These are phyloP conservation scores for Gentiana straminea DNA, from an alignment of 257 asterid genomes.

Conservation along the genomic window DNA sequence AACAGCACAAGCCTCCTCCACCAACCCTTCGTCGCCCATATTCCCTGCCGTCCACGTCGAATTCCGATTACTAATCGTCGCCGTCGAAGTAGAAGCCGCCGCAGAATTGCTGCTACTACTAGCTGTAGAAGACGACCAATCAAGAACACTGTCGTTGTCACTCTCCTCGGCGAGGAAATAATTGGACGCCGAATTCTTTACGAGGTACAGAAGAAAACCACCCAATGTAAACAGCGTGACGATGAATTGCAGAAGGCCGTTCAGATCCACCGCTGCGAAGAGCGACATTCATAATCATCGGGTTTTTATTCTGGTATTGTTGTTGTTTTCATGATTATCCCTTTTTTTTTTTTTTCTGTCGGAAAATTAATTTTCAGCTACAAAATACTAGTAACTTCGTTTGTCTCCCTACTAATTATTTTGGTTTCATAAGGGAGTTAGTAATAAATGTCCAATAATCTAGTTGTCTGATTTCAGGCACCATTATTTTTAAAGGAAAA, in stretches of 20 bases:
- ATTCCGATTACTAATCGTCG: background rate
- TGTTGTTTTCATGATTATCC: no score
- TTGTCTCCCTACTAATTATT: no score
- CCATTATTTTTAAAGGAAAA: no score
- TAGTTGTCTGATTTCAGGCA: no score
- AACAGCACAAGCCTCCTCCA: conserved; percentile 44
- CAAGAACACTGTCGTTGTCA: conserved; percentile 40
- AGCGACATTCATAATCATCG: conserved; percentile 22
- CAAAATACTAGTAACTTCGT: no score
- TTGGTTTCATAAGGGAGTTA: no score
- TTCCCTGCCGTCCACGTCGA: background rate
- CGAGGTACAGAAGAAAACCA: conserved; percentile 44
- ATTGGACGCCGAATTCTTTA: conserved; percentile 67
- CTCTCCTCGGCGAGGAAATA: conserved; percentile 66
- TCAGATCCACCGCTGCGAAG: conserved; percentile 75
- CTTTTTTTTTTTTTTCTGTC: no score
- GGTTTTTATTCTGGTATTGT: background rate
- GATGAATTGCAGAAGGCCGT: conserved; percentile 57
- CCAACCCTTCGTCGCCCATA: conserved; percentile 19
- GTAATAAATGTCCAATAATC: no score
- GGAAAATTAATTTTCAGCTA: no score
- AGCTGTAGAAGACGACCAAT: conserved; percentile 20
- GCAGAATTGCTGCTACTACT: background rate
- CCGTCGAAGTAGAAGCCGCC: conserved; percentile 1
- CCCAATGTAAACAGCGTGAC: conserved; percentile 31